Percentiles rank a stretch among this genome's conserved stretches.
Conservation (phyloP, 108 stramenopile species). For the Discostella pseudostelligera region DNA sequence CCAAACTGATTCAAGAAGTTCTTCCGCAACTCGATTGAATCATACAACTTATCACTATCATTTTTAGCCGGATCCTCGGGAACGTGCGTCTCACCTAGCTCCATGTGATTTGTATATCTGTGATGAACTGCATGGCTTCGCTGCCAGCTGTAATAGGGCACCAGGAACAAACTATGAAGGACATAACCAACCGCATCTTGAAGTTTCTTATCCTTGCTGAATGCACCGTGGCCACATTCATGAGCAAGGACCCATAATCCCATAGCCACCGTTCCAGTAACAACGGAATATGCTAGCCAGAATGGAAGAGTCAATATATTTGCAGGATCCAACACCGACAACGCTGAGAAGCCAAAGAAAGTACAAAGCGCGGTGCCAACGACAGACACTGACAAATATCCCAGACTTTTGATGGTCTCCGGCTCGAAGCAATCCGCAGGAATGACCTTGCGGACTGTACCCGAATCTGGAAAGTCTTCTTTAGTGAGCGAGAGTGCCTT, state of each 20-base stretch:
- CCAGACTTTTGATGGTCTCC: constrained; percentile 67
- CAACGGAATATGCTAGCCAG: constrained; percentile 72
- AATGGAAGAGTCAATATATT: constrained; percentile 65
- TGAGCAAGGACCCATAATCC: constrained; percentile 98
- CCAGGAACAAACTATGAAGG: constrained; percentile 89
- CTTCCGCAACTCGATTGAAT: constrained; percentile 45
- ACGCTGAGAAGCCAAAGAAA: constrained; percentile 56
- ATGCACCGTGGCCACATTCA: constrained; percentile 98
- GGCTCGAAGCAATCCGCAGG: constrained; percentile 92
- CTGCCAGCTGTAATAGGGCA: constrained; percentile 97
- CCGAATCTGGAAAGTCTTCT: constrained; percentile 65
- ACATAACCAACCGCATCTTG: constrained; percentile 93
- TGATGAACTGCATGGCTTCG: constrained; percentile 96
- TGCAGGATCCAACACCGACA: constrained; percentile 60
- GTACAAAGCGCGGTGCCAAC: constrained; percentile 76
- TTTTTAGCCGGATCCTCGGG: constrained; percentile 51
- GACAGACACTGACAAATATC: constrained; percentile 75
- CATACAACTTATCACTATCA: constrained; percentile 36
- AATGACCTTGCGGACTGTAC: constrained; percentile 65
- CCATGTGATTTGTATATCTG: constrained; percentile 92
- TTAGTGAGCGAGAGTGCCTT: constrained; percentile 55
- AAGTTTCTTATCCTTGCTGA: constrained; percentile 80
- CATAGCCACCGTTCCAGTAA: constrained; percentile 90
- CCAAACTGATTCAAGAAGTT: constrained; percentile 57
- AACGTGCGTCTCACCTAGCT: constrained; percentile 93